Conservation (phyloP, 2,329 filamentous ascomycete species). For the Scytalidium sp. region DNA sequence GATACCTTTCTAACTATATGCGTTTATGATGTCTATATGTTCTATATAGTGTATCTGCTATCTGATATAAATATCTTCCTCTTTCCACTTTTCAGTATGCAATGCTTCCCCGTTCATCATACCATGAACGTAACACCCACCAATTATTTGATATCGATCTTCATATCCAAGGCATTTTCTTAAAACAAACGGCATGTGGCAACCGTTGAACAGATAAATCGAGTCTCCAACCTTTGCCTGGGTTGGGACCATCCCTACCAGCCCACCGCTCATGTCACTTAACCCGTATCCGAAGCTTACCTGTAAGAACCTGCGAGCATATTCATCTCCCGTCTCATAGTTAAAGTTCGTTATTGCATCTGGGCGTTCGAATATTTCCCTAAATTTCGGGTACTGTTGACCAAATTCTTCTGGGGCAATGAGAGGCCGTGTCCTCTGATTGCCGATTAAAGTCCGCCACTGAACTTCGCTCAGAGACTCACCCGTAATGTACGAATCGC, state of each 20-base stretch:
- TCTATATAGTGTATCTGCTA: not conserved
- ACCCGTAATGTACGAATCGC: not conserved
- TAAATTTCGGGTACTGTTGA: not conserved
- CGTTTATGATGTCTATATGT: not conserved
- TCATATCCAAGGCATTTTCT: not conserved
- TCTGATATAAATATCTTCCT: not conserved
- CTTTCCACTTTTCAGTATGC: not conserved
- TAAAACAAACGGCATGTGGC: not conserved
- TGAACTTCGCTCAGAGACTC: not conserved
- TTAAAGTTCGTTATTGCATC: not conserved
- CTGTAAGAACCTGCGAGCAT: no score
- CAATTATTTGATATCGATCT: conserved; percentile 2
- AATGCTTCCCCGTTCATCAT: conserved; percentile 6
- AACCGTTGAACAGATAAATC: not conserved
- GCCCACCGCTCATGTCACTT: not conserved
- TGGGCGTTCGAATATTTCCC: not conserved
- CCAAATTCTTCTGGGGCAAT: not conserved
- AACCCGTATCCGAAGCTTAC: not conserved
- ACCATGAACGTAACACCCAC: conserved; percentile 9
- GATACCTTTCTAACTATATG: no score
- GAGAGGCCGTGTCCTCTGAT: not conserved
- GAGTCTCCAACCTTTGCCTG: not conserved
- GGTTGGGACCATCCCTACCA: not conserved
- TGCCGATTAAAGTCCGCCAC: not conserved
- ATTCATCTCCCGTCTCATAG: not conserved